These are phyloP conservation scores for Aspergillus ochraceoroseus DNA, from an alignment of 2,329 filamentous ascomycete genomes.

Conservation along the genomic window DNA sequence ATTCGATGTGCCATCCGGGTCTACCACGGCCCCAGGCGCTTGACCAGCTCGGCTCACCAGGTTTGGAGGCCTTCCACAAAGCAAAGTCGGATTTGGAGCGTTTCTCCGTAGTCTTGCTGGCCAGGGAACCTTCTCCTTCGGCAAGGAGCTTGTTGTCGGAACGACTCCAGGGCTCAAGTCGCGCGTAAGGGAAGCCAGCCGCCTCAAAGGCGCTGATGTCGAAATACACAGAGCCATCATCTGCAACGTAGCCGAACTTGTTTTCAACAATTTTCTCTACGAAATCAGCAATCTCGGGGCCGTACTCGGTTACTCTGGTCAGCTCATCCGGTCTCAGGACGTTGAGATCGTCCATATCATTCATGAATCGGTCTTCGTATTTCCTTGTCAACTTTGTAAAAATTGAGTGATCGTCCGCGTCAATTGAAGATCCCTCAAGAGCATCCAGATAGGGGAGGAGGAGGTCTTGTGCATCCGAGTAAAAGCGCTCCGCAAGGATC, in stretches of 20 bases:
- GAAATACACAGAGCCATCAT: conserved; percentile 87
- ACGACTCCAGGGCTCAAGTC: conserved; percentile 76
- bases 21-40: conserved; percentile 83
- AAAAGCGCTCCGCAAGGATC: conserved; percentile 47
- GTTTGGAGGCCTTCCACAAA: conserved; percentile 87
- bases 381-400: conserved; percentile 81
- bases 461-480: conserved; percentile 59
- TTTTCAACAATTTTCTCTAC: conserved; percentile 78
- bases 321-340: conserved; percentile 75
- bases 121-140: conserved; percentile 81
- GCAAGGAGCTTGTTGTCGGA: conserved; percentile 78
- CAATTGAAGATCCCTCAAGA: conserved; percentile 53
- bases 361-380: conserved; percentile 82
- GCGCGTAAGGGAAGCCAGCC: conserved; percentile 77
- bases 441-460: conserved; percentile 77
- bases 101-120: conserved; percentile 60
- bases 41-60: conserved; percentile 85
- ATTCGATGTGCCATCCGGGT: conserved; percentile 96
- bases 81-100: conserved; percentile 78
- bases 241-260: conserved; percentile 71
- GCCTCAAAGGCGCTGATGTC: conserved; percentile 83
- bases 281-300: conserved; percentile 78
- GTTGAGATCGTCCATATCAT: conserved; percentile 82
- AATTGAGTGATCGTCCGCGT: conserved; percentile 63
- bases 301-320: conserved; percentile 89